phyloP scores from a whole-genome alignment of 2,329 filamentous ascomycete species.

The Phialophora chinensis region DNA sequence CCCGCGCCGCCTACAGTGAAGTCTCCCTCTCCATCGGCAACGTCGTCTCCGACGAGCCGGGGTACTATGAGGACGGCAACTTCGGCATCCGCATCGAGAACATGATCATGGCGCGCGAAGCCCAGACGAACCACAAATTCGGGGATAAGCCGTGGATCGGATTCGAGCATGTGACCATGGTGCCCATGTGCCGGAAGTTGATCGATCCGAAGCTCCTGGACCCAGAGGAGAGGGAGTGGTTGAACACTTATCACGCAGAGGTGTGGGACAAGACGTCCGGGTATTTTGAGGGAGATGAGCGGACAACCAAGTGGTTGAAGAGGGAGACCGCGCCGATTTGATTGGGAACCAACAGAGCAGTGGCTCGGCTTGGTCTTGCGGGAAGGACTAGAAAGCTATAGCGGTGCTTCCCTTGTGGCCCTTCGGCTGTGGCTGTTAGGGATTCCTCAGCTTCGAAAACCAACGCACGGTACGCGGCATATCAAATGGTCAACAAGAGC shows the following conservation, averaged over 20 bases:
- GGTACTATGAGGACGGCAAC: constrained; percentile 93
- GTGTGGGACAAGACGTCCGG: constrained; percentile 80
- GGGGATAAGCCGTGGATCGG: constrained; percentile 93
- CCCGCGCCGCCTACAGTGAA: constrained; percentile 86
- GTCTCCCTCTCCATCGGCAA: constrained; percentile 90
- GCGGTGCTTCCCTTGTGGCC: not conserved
- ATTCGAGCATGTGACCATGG: constrained; percentile 97
- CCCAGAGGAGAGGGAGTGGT: constrained; percentile 76
- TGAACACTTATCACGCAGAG: constrained; percentile 83
- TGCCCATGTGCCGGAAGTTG: constrained; percentile 87
- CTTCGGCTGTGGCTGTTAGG: not conserved
- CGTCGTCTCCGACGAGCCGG: constrained; percentile 93
- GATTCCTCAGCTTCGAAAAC: not conserved
- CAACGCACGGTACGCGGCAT: not conserved
- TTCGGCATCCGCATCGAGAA: constrained; percentile 98
- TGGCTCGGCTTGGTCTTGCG: not conserved
- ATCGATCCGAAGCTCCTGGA: constrained; percentile 78
- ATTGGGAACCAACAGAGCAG: constrained; percentile 3
- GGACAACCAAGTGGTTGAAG: constrained; percentile 80
- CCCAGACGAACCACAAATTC: constrained; percentile 84
- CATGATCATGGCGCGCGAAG: constrained; percentile 86
- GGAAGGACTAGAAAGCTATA: not conserved
- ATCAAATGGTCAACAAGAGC: not conserved
- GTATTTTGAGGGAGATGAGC: constrained; percentile 74
- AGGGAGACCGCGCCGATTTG: constrained; percentile 61